Conservation (phyloP, 2,329 filamentous ascomycete species). For the Hypoxylon sp. region DNA sequence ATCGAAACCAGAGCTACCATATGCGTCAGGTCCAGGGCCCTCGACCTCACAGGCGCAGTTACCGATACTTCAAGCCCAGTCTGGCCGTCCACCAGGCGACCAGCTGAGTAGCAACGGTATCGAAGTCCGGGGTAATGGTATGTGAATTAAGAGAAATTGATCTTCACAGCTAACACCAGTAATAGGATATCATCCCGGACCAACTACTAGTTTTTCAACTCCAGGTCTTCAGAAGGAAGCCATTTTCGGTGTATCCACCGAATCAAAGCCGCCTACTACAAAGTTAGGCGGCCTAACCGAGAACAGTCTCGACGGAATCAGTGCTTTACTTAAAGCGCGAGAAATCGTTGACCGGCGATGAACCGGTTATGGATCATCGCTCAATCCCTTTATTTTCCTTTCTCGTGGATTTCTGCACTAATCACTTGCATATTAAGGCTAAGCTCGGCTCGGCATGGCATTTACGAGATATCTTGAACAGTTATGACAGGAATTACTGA, state of each 20-base stretch:
- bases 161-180: constrained; percentile 13
- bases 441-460: constrained; percentile 37
- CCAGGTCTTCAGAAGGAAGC: constrained; percentile 24
- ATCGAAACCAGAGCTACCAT: constrained; percentile 54
- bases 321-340: constrained; percentile 70
- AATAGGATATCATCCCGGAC: constrained; percentile 33
- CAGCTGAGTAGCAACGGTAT: constrained; percentile 29
- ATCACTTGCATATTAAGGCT: constrained; percentile 33
- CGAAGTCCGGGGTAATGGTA: constrained; percentile 41
- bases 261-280: constrained; percentile 26
- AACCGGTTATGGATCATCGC: constrained; percentile 8
- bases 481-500: constrained; percentile 37
- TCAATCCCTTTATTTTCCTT: constrained; percentile 9
- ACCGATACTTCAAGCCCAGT: constrained; percentile 40
- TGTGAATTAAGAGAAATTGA: not conserved
- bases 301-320: constrained; percentile 68
- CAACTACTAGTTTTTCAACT: constrained; percentile 28
- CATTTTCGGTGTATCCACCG: constrained; percentile 33
- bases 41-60: constrained; percentile 42
- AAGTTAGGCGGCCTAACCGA: constrained; percentile 44
- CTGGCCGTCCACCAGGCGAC: constrained; percentile 39
- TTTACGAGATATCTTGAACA: constrained; percentile 33
- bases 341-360: constrained; percentile 69
- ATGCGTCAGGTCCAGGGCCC: constrained; percentile 35
- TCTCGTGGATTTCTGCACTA: constrained; percentile 25